phyloP scores from a whole-genome alignment of 495 filamentous ascomycete species.

The Cercophora samala region DNA sequence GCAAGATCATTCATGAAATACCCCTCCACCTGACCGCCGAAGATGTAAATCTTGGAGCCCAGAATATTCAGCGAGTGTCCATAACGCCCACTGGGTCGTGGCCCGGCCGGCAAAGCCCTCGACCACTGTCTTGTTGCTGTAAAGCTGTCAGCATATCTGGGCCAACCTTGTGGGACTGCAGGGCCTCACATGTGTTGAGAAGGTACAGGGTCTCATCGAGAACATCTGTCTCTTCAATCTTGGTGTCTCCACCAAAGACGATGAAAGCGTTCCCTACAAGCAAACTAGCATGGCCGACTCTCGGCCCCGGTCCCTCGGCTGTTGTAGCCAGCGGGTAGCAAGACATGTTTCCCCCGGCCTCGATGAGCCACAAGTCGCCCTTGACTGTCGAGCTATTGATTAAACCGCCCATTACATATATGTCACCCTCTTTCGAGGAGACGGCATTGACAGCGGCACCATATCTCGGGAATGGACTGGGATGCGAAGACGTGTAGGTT shows the following conservation, averaged over 20 bases:
- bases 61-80: slow-evolving; percentile 95
- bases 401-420: slow-evolving; percentile 97
- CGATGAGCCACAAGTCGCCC: slow-evolving; percentile 96
- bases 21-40: slow-evolving; percentile 95
- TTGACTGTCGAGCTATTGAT: slow-evolving; percentile 93
- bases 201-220: slow-evolving; percentile 95
- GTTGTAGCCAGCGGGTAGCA: slow-evolving; percentile 91
- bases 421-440: slow-evolving; percentile 92
- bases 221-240: slow-evolving; percentile 85
- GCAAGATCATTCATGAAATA: slow-evolving; percentile 98
- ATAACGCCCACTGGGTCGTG: slow-evolving; percentile 84
- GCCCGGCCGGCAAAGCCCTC: slow-evolving; percentile 76
- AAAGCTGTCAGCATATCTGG: slow-evolving; percentile 2
- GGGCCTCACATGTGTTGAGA: slow-evolving; percentile 85
- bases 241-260: slow-evolving; percentile 97
- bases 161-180: background rate
- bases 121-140: slow-evolving; percentile 97
- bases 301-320: slow-evolving; percentile 88
- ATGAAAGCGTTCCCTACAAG: slow-evolving; percentile 98
- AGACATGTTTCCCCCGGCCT: slow-evolving; percentile 79
- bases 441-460: slow-evolving; percentile 92
- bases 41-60: slow-evolving; percentile 93
- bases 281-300: slow-evolving; percentile 92
- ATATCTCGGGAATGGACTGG: slow-evolving; percentile 93
- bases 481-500: slow-evolving; percentile 76